Conservation (phyloP, 2,329 filamentous ascomycete genomes). For the Orbilia oligospora region DNA sequence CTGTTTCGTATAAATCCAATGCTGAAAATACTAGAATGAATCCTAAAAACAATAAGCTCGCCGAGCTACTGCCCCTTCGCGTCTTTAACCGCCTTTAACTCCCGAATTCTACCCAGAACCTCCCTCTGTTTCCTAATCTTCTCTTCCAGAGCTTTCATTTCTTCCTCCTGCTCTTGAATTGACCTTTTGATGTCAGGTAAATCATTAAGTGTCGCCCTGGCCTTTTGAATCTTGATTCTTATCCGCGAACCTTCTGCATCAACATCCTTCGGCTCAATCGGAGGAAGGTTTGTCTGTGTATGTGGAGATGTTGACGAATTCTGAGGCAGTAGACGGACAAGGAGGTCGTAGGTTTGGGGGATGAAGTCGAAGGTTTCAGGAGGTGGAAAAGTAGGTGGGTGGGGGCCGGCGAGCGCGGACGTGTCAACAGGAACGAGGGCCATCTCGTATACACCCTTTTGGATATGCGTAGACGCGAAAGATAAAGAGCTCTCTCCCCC, state of each 20-base stretch:
- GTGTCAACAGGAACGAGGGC: conserved; percentile 63
- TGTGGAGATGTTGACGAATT: conserved; percentile 64
- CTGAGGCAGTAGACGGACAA: conserved; percentile 65
- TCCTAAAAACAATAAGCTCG: conserved; percentile 8
- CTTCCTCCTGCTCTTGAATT: conserved; percentile 78
- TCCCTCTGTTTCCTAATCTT: conserved; percentile 75
- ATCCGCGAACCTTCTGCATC: conserved; percentile 82
- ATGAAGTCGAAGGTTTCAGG: conserved; percentile 65
- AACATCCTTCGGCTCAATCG: conserved; percentile 80
- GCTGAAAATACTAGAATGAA: conserved; percentile 1
- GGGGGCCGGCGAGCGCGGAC: conserved; percentile 62
- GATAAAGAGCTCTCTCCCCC: neutral
- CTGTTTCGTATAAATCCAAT: neutral
- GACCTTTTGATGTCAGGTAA: conserved; percentile 80
- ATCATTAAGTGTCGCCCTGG: conserved; percentile 75
- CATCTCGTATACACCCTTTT: conserved; percentile 54
- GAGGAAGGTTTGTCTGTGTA: conserved; percentile 68
- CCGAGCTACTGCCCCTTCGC: conserved; percentile 23
- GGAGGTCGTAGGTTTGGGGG: conserved; percentile 65
- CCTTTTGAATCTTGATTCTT: conserved; percentile 86
- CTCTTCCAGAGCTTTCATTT: conserved; percentile 77
- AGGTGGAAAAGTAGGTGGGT: conserved; percentile 65
- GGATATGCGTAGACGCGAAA: neutral
- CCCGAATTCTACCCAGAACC: conserved; percentile 72
- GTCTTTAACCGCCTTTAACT: conserved; percentile 69